Evolutionary conservation across 2,329 filamentous ascomycete genomes (phyloP).

Genomic region (Talaromyces verruculosus): DNA sequence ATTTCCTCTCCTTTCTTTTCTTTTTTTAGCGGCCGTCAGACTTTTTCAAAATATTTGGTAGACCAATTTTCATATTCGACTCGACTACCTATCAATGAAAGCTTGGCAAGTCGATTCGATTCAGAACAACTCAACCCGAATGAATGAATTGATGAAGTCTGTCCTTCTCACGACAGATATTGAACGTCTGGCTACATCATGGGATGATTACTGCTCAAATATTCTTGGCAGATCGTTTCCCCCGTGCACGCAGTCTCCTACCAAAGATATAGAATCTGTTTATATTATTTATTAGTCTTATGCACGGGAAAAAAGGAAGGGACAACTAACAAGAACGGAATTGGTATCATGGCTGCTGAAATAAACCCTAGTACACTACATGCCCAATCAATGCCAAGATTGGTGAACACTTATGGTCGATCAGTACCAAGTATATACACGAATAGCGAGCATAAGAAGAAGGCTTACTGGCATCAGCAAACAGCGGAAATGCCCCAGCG

Average conservation of each 20-base stretch:
- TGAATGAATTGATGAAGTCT: not conserved
- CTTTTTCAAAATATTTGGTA: no score
- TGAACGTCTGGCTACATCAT: not conserved
- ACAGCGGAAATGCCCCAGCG: constrained; percentile 6
- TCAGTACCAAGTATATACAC: not conserved
- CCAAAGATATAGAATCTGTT: constrained; percentile 10
- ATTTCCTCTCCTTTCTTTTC: not conserved
- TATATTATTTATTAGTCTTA: not conserved
- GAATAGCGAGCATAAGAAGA: not conserved
- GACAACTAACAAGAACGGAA: constrained; percentile 8
- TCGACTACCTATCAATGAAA: no score
- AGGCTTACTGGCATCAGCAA: constrained; percentile 8
- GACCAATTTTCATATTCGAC: no score
- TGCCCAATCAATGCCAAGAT: constrained; percentile 13
- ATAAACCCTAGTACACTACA: constrained; percentile 8
- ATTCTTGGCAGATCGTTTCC: not conserved
- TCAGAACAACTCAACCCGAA: no score
- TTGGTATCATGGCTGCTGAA: constrained; percentile 11
- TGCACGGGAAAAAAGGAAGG: not conserved
- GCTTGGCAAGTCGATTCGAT: no score
- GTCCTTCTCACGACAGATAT: no score
- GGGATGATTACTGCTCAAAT: not conserved
- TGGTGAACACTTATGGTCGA: constrained; percentile 2
- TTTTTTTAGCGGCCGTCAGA: not conserved
- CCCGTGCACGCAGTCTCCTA: not conserved